Evolutionary conservation across 163 green algal genomes (phyloP).

Genomic region (Scenedesmus sp.): DNA sequence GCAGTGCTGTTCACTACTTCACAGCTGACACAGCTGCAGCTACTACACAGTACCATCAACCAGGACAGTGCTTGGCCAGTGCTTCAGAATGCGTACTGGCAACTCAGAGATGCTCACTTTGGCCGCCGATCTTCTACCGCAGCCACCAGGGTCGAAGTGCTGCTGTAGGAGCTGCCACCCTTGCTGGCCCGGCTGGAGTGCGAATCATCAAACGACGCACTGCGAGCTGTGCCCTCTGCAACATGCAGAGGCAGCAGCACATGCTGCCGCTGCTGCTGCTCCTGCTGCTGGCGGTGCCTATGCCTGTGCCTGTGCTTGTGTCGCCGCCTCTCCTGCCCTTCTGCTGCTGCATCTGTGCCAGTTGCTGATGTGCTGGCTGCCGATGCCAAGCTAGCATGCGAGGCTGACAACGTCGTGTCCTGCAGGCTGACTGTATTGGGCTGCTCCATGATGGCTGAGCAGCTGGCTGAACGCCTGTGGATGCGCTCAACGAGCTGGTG

Average conservation of each 20-base stretch:
- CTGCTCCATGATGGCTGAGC: conserved; percentile 19
- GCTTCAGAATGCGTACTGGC: no score
- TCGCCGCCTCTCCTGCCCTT: background rate
- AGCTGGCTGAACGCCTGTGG: conserved; percentile 16
- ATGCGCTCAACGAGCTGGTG: background rate
- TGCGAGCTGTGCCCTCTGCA: background rate
- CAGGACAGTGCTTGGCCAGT: background rate
- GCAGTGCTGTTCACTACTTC: background rate
- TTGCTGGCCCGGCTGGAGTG: background rate
- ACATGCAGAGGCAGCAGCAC: background rate
- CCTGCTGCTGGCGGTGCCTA: conserved; percentile 3
- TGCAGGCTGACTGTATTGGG: background rate
- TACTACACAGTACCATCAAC: background rate
- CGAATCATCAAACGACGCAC: background rate
- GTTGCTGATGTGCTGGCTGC: background rate
- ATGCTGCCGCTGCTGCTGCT: background rate
- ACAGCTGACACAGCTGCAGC: background rate
- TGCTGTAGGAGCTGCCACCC: background rate
- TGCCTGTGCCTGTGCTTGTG: conserved; percentile 7
- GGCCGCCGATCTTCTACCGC: background rate
- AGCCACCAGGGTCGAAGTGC: background rate
- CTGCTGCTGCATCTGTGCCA: background rate
- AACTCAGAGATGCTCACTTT: background rate
- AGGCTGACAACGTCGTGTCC: background rate
- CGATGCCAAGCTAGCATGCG: background rate